Percentiles rank a stretch among this genome's conserved stretches.
These are phyloP conservation scores for Tubosaeta sp. DNA, from an alignment of 768 basidiomycete genomes.

Conservation along the genomic window DNA sequence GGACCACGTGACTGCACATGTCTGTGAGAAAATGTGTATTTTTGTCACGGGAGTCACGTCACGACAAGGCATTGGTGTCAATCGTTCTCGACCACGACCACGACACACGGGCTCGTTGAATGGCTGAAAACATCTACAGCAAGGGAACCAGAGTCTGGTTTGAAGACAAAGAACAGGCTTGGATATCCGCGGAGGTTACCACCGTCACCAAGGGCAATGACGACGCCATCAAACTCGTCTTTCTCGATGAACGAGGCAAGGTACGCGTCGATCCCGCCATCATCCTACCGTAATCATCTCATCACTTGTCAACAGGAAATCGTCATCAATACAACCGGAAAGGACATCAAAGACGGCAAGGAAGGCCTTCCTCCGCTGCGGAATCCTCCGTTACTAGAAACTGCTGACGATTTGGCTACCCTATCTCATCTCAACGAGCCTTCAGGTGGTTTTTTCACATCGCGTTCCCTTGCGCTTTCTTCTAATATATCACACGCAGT, in stretches of 20 bases:
- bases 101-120: constrained; percentile 47
- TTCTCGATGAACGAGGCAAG: constrained; percentile 91
- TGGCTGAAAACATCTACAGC: constrained; percentile 92
- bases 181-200: constrained; percentile 86
- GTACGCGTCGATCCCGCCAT: constrained; percentile 37
- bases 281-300: not conserved
- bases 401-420: constrained; percentile 96
- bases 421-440: constrained; percentile 98
- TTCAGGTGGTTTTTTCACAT: constrained; percentile 57
- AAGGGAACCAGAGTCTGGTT: constrained; percentile 91
- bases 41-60: constrained; percentile 24
- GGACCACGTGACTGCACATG: constrained; percentile 12
- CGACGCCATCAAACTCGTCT: constrained; percentile 78
- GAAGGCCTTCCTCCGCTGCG: constrained; percentile 86
- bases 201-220: constrained; percentile 58
- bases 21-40: constrained; percentile 5
- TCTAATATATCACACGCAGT: constrained; percentile 44
- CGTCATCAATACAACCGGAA: constrained; percentile 69
- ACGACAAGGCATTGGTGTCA: constrained; percentile 3
- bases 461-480: not conserved
- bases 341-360: constrained; percentile 76
- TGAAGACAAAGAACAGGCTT: constrained; percentile 90
- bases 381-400: constrained; percentile 94
- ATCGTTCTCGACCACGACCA: constrained; percentile 15
- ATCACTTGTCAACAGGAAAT: constrained; percentile 53